Evolutionary conservation across 2,329 filamentous ascomycete species (phyloP).

Genomic region (Microsporum ferrugineum): DNA sequence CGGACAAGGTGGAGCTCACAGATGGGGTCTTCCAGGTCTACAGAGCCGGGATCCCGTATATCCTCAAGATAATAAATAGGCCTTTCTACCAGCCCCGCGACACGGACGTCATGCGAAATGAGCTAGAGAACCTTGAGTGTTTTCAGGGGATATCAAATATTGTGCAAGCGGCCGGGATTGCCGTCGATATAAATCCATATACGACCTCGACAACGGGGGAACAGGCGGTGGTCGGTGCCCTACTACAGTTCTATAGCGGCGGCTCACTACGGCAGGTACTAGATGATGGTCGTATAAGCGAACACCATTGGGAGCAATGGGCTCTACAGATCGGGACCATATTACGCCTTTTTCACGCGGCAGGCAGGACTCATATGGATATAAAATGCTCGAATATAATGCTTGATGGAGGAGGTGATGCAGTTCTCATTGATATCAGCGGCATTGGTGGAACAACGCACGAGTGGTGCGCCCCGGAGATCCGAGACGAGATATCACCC

Average conservation of each 20-base stretch:
- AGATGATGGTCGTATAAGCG: neutral
- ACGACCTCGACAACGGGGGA: conserved; percentile 2
- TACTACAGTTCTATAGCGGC: conserved; percentile 15
- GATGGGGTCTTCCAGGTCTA: conserved; percentile 5
- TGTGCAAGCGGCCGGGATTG: conserved; percentile 14
- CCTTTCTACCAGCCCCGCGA: conserved; percentile 13
- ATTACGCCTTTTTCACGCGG: conserved; percentile 9
- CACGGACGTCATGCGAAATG: conserved; percentile 13
- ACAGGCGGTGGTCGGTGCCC: conserved; percentile 12
- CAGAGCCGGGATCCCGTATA: conserved; percentile 1
- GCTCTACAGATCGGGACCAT: conserved; percentile 11
- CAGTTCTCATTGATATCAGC: conserved; percentile 17
- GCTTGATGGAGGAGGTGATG: conserved; percentile 13
- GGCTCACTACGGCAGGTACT: conserved; percentile 12
- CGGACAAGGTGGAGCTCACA: neutral
- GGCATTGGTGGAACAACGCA: conserved; percentile 11
- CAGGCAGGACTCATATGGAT: conserved; percentile 15
- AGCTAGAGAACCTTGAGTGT: conserved; percentile 13
- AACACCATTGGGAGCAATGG: conserved; percentile 9
- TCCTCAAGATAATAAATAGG: conserved; percentile 12
- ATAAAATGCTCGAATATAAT: conserved; percentile 17
- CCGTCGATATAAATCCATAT: conserved; percentile 9
- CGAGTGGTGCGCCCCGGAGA: conserved; percentile 16
- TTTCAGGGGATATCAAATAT: conserved; percentile 13
- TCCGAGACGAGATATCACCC: conserved; percentile 5